phyloP scores from a whole-genome alignment of 1,284 basidiomycete species.

The Pterulicium gracile region DNA sequence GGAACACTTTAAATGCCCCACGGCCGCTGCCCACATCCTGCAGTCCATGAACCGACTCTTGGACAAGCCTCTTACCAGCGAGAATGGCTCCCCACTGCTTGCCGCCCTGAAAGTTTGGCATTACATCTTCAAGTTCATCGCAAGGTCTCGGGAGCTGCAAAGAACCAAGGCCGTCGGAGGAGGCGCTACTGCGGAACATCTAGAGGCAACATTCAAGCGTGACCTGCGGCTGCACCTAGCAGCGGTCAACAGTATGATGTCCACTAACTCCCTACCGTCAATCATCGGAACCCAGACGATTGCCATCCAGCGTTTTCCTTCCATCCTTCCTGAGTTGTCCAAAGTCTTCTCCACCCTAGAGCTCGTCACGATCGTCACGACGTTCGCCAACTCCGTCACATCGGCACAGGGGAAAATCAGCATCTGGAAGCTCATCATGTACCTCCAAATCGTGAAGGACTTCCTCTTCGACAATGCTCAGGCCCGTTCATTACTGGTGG shows the following conservation, averaged over 20 bases:
- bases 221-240: conserved; percentile 69
- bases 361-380: conserved; percentile 76
- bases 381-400: conserved; percentile 80
- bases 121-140: conserved; percentile 91
- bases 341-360: conserved; percentile 75
- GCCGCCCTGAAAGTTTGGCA: conserved; percentile 95
- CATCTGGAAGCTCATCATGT: conserved; percentile 91
- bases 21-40: conserved; percentile 74
- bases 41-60: conserved; percentile 82
- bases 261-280: conserved; percentile 62
- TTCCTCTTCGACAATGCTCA: conserved; percentile 80
- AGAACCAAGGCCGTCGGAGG: conserved; percentile 74
- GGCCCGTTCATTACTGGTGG: conserved; percentile 75
- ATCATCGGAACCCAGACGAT: conserved; percentile 95
- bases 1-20: conserved; percentile 73
- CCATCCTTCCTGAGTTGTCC: conserved; percentile 80
- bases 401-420: conserved; percentile 78
- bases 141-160: conserved; percentile 81
- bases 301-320: conserved; percentile 89
- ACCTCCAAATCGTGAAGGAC: conserved; percentile 83
- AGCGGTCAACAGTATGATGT: conserved; percentile 88
- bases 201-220: conserved; percentile 79
- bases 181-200: conserved; percentile 73
- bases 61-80: conserved; percentile 59
- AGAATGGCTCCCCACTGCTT: conserved; percentile 71